Evolutionary conservation across 2,329 filamentous ascomycete genomes (phyloP), one percentile per base, ranked within the genome.

Genomic region (Penicillium sp.): DNA sequence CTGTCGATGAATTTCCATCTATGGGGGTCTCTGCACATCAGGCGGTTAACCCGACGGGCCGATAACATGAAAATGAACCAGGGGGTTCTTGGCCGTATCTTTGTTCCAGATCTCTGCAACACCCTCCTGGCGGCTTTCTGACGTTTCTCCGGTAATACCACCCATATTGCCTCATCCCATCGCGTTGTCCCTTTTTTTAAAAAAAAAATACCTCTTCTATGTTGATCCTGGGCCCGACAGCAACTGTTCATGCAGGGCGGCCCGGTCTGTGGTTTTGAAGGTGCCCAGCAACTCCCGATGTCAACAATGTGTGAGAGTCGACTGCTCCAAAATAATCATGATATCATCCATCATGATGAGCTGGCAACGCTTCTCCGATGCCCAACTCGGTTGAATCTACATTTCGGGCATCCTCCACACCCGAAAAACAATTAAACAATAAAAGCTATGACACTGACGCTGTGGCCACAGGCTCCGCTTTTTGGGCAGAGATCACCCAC

Each of bases 211-310:
- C 46, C 15, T 25, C 12, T 35, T 31, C 38, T 54, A 33, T 46
- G 43, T n/a, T 35, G 35, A 60, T 38, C 40, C 54, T 47, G 33
- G 45, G 50, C 56, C 40, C 38, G 42, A 57, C 55, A 59, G 58
- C 61, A 63, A 57, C 56, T 62, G 58, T 63, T 64, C 63, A 70
- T 70, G 69, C 69, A 71, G 60, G 66, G 67, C 67, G 65, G 69
- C 67, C 67, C 61, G 60, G 66, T 63, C 58, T 61, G 38, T 67
- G 59, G 49, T 57, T 58, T 47, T 27, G 2, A 23, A 38, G 33
- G 38, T 50, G 45, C 52, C 45, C 50, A 54, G 56, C 45, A 54
- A 25, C 15, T 21, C 23, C 27, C 51, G 25, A 45, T 33, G 46
- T 56, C 25, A 37, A 55, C 35, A 50, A 41, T 33, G 29, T 48